phyloP scores from a whole-genome alignment of 2,329 filamentous ascomycete species.

The Hypoxylon sp. region DNA sequence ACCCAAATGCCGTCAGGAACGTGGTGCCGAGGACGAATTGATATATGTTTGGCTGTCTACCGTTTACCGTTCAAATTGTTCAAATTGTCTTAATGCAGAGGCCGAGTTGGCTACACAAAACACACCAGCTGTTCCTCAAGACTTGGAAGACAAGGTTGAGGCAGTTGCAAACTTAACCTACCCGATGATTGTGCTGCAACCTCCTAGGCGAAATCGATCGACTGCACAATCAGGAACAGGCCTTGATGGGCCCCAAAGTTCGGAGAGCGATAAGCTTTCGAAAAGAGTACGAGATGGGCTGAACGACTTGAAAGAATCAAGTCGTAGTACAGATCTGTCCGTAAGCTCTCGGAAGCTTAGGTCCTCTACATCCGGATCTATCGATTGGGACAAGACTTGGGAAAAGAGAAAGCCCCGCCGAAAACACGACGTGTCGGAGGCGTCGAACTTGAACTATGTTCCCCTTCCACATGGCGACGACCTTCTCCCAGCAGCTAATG shows the following conservation, averaged over 20 bases:
- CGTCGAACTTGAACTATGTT: constrained; percentile 32
- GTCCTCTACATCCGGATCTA: constrained; percentile 43
- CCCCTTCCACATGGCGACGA: constrained; percentile 4
- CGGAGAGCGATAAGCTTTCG: constrained; percentile 36
- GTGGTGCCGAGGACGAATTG: constrained; percentile 26
- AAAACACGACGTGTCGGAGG: constrained; percentile 50
- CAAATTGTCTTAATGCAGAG: constrained; percentile 11
- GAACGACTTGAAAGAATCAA: constrained; percentile 34
- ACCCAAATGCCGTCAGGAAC: constrained; percentile 24
- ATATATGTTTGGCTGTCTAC: constrained; percentile 40
- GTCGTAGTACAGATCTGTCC: constrained; percentile 31
- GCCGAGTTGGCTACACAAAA: neutral
- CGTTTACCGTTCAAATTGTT: constrained; percentile 15
- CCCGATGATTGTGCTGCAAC: constrained; percentile 26
- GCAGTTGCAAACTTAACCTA: neutral
- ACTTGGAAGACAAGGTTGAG: constrained; percentile 5
- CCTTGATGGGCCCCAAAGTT: constrained; percentile 49
- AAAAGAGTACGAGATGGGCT: constrained; percentile 33
- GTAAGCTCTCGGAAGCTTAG: constrained; percentile 27
- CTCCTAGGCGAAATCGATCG: constrained; percentile 20
- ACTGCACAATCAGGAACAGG: constrained; percentile 39
- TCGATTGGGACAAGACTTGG: constrained; percentile 49
- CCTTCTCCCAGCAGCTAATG: constrained; percentile 15
- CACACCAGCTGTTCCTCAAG: neutral
- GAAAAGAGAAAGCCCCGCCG: constrained; percentile 47